Conservation (phyloP, 192 early-diverging fungal genomes). For the Fimicolochytrium jonesii region DNA sequence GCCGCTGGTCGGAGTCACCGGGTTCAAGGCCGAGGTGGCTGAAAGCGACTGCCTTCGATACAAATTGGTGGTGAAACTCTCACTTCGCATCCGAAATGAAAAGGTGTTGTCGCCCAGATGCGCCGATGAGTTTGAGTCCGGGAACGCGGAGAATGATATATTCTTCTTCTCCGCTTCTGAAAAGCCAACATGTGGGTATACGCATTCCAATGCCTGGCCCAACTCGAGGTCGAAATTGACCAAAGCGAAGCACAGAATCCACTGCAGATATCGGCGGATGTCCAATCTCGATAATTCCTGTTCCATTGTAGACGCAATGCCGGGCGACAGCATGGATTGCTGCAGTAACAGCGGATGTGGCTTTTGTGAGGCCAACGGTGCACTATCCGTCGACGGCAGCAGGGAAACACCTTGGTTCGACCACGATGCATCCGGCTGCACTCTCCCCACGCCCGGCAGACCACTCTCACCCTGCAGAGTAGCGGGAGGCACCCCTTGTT, state of each 20-base stretch:
- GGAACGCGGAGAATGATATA: slow-evolving; percentile 57
- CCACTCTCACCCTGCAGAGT: no score
- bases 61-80: slow-evolving; percentile 29
- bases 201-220: slow-evolving; percentile 47
- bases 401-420: no score
- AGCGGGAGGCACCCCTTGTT: no score
- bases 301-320: no score
- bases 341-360: not conserved
- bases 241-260: slow-evolving; percentile 44
- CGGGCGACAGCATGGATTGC: no score
- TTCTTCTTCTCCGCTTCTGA: slow-evolving; percentile 44
- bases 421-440: no score
- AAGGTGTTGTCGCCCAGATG: slow-evolving; percentile 49
- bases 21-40: no score
- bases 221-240: slow-evolving; percentile 53
- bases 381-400: no score
- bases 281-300: slow-evolving; percentile 17
- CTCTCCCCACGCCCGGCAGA: no score
- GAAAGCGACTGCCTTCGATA: slow-evolving; percentile 31
- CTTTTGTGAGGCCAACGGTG: not conserved
- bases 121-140: slow-evolving; percentile 49
- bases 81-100: slow-evolving; percentile 47
- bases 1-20: no score
- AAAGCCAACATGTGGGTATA: slow-evolving; percentile 44
- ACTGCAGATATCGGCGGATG: slow-evolving; percentile 38